Base-by-base conservation (phyloP, 1,139 yeast species). In the Hemisphaericaspora xylofermentans region DNA sequence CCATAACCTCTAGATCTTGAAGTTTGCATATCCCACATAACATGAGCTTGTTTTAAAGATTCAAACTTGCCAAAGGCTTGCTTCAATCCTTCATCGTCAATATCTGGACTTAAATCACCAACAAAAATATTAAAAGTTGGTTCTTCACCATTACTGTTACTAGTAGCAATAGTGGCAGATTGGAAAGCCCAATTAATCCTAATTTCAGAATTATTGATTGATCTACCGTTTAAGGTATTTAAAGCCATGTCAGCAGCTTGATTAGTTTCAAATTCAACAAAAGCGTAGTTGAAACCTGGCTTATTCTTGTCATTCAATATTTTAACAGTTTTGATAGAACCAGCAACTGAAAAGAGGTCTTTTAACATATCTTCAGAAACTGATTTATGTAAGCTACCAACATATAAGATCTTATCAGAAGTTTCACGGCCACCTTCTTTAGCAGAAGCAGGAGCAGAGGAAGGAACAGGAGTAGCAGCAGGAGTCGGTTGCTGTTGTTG, bases 1-100 rank as follows among this genome's bases (percentile, higher is more conserved):
- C 96, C 96, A 57, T 88, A 89, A 16, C 96, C 95, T 63, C 96
- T 74, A 4, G 95, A 86, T 58, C 95, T 71, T 28, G 95, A 91
- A 17, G 95, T 86, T 58, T 85, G 91, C 95, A 88, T 88, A 61
- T 89, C 96, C 96, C 96, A 88, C 96, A 89, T 89, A 30, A 89
- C 96, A 53, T 88, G 91, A 14, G 96, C 96, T 58, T 88, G 95
- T 39, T 80, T 69, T 54, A 86, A 68, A 4, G 89, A 76, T 16
- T 70, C 69, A 59, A 79, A 86, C 42, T 68, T 68, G n/a, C 69
- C 53, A 58, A 89, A 89, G 6, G 86, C 74, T 36, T 62, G 66
- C 40, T 70, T 71, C 49, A 89, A 71, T 15, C 77, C 62, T 50
- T 85, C 95, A 60, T 89, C 96, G 56, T 86, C 83, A 30, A 89